Percentiles rank a stretch among this genome's conserved stretches.
Evolutionary conservation across 2,329 filamentous ascomycete species (phyloP).

Genomic region (Epichloe elymi): DNA sequence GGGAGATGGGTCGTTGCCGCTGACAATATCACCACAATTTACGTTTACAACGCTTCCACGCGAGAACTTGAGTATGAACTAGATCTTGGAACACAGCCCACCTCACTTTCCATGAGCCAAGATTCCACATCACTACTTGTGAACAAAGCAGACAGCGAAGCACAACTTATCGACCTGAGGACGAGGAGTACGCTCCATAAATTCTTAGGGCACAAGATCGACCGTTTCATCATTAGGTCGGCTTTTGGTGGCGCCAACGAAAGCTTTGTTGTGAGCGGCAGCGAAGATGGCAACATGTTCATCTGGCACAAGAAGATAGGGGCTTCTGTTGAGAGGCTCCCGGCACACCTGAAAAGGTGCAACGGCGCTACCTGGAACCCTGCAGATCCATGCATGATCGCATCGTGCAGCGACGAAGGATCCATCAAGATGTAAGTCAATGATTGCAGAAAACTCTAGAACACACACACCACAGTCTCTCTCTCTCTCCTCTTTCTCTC

Average conservation of each 20-base stretch:
- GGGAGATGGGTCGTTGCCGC: constrained; percentile 70
- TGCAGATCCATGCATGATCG: constrained; percentile 67
- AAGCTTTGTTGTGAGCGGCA: constrained; percentile 83
- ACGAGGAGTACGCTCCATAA: constrained; percentile 58
- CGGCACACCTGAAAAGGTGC: constrained; percentile 61
- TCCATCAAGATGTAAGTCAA: constrained; percentile 68
- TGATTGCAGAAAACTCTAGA: not conserved
- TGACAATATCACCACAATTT: constrained; percentile 54
- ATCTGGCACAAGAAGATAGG: constrained; percentile 88
- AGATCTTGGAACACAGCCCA: constrained; percentile 50
- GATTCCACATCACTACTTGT: constrained; percentile 75
- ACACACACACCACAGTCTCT: not conserved
- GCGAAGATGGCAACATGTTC: constrained; percentile 65
- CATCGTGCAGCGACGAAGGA: constrained; percentile 79
- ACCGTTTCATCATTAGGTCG: constrained; percentile 67
- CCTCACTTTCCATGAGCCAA: constrained; percentile 66
- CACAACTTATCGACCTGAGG: constrained; percentile 66
- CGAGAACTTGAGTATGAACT: constrained; percentile 65
- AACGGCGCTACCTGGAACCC: constrained; percentile 90
- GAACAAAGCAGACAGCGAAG: constrained; percentile 64
- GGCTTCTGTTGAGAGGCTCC: constrained; percentile 58
- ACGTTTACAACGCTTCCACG: constrained; percentile 71
- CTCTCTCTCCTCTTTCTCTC: not conserved
- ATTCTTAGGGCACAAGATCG: constrained; percentile 65
- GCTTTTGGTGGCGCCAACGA: constrained; percentile 82